Evolutionary conservation across 345 rosid genomes (phyloP), one percentile per base, ranked within the genome.

Genomic region (Rhizophora apiculata): DNA sequence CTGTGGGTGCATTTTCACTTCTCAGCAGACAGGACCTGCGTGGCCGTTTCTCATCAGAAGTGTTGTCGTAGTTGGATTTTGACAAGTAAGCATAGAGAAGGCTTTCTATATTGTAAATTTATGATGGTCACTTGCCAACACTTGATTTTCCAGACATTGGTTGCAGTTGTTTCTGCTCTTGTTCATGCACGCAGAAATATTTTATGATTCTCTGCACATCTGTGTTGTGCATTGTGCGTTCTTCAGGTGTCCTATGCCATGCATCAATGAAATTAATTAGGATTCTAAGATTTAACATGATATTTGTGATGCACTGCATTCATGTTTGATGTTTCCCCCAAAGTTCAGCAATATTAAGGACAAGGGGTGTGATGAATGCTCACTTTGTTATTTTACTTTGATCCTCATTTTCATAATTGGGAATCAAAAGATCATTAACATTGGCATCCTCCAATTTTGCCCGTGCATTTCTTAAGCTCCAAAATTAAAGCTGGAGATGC

Each of bases 391-490:
- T 72, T 66, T 68, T 75, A 4, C 81, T 86, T 39, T 81, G 91
- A 75, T 93, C 88, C 64, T 77, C 80, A 66, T 65, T 79, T 63
- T 72, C 84, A 70, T 82, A 89, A 68, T 82, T 85, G 54, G 96
- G 97, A 76, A 93, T 89, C 82, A 93, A 18, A 68, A 91, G 89
- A 71, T 93, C 97, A 69, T 84, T 66, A 52, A 83, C 94, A 60
- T 63, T 83, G 60, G 91, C 94, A 56, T 85, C 88, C 70, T 87
- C 90, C 79, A 93, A 60, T 66, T 66, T 72, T 78, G 83, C 68
- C 91, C 0, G 79, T 85, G 64, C 89, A 83, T 75, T 85, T 88
- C 83, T 93, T 94, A 29, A 93, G 92, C 72, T 93, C 94, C 64
- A 91, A 81, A 69, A 88, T 80, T 52, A 89, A 70, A 76, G 94